Percentiles rank a stretch among this genome's conserved stretches.
Conservation (phyloP, 257 asterid genomes). For the Thymus quinquecostatus region DNA sequence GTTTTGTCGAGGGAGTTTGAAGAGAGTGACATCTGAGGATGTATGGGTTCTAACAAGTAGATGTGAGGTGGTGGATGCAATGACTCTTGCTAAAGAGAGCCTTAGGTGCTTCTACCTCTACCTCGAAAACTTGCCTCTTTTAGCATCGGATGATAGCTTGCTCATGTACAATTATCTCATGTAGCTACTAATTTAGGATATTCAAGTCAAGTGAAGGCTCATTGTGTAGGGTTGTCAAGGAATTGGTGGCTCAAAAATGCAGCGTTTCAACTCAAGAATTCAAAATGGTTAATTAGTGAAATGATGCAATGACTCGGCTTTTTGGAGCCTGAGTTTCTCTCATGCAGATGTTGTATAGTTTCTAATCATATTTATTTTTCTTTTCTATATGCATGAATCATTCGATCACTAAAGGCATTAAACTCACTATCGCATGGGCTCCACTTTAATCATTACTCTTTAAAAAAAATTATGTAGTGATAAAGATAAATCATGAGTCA, state of each 20-base stretch:
- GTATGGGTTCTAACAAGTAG: conserved; percentile 57
- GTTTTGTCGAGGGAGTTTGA: conserved; percentile 66
- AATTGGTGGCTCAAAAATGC: neutral
- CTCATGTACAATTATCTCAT: conserved; percentile 55
- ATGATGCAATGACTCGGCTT: neutral
- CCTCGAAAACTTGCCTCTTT: conserved; percentile 52
- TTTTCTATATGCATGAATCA: too few species aligned
- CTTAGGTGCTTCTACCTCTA: conserved; percentile 55
- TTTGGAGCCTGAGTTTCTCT: conserved; percentile 16
- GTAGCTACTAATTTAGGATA: conserved; percentile 17
- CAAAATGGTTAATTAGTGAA: neutral
- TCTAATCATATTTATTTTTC: too few species aligned
- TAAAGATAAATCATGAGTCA: too few species aligned
- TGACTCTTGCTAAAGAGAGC: conserved; percentile 54
- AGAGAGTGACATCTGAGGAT: conserved; percentile 49
- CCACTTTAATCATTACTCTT: too few species aligned
- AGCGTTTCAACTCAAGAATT: neutral
- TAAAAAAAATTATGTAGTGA: too few species aligned
- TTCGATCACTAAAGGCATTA: too few species aligned
- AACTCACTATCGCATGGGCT: too few species aligned
- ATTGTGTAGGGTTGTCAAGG: neutral
- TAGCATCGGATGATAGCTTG: conserved; percentile 41
- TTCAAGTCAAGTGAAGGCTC: neutral
- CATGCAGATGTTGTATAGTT: neutral
- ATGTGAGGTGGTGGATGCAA: conserved; percentile 50